phyloP scores from a whole-genome alignment of 305 asterid genomes.

The Euphrasia arctica region DNA sequence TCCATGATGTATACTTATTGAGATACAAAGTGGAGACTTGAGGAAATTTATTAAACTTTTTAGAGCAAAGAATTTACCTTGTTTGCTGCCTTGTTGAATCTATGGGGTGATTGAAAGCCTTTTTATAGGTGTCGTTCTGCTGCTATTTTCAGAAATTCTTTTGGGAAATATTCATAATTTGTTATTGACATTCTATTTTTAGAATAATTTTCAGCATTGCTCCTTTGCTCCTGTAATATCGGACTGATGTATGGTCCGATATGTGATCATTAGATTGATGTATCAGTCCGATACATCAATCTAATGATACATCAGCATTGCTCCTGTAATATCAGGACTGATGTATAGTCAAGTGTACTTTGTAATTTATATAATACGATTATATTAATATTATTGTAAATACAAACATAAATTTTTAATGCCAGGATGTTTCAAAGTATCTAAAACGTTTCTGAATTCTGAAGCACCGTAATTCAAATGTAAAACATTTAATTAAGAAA shows the following conservation, averaged over 20 bases:
- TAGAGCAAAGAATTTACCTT: conserved; percentile 4
- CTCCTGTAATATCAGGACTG: too few species aligned
- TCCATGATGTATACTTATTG: conserved; percentile 30
- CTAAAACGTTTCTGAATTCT: too few species aligned
- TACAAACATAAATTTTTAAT: too few species aligned
- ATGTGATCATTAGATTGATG: too few species aligned
- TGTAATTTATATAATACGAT: too few species aligned
- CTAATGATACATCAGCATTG: too few species aligned
- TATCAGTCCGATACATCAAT: too few species aligned
- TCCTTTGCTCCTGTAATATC: not conserved
- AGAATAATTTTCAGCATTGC: conserved; percentile 6
- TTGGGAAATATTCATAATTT: not conserved
- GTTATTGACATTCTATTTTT: conserved; percentile 11
- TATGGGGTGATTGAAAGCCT: not conserved
- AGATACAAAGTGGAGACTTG: not conserved
- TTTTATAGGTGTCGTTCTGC: conserved; percentile 20
- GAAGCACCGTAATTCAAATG: too few species aligned
- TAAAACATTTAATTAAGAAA: too few species aligned
- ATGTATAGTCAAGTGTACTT: too few species aligned
- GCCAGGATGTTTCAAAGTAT: too few species aligned
- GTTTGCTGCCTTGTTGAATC: conserved; percentile 13
- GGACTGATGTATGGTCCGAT: not conserved
- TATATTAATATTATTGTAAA: too few species aligned
- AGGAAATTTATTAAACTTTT: conserved; percentile 1
- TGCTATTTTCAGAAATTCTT: conserved; percentile 19